Evolutionary conservation across 352 stramenopile genomes (phyloP).

Genomic region (Thraustochytrium striatum): DNA sequence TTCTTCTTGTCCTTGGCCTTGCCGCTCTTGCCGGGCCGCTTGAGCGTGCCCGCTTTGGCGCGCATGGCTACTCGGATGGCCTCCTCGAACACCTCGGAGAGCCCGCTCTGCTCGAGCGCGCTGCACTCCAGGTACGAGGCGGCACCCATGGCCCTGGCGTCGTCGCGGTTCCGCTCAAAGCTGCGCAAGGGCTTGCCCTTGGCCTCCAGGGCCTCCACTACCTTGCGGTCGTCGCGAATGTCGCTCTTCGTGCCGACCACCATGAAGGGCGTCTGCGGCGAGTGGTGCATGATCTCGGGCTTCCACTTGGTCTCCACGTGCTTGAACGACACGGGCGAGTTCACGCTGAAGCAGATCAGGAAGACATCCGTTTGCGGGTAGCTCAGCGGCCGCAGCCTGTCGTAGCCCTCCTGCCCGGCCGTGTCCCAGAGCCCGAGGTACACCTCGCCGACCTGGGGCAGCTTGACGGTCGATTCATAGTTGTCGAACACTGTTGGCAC

Average conservation of each 20-base stretch:
- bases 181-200: conserved; percentile 66
- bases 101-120: conserved; percentile 80
- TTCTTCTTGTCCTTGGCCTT: background rate
- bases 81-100: conserved; percentile 89
- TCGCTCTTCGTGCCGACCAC: conserved; percentile 90
- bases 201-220: conserved; percentile 55
- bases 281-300: conserved; percentile 57
- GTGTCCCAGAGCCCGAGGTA: conserved; percentile 93
- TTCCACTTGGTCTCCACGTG: conserved; percentile 82
- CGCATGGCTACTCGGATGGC: conserved; percentile 77
- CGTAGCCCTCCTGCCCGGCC: conserved; percentile 89
- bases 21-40: background rate
- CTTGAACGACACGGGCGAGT: conserved; percentile 78
- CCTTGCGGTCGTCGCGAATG: conserved; percentile 75
- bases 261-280: conserved; percentile 80
- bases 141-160: conserved; percentile 57
- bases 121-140: conserved; percentile 89
- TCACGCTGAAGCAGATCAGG: conserved; percentile 89
- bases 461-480: conserved; percentile 64
- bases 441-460: conserved; percentile 64
- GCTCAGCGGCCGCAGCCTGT: conserved; percentile 83
- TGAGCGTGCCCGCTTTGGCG: background rate
- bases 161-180: background rate
- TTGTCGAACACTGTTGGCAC: conserved; percentile 57
- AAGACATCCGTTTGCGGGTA: conserved; percentile 95